Conservation (phyloP, 352 stramenopile genomes). For the Pythium apleroticum region DNA sequence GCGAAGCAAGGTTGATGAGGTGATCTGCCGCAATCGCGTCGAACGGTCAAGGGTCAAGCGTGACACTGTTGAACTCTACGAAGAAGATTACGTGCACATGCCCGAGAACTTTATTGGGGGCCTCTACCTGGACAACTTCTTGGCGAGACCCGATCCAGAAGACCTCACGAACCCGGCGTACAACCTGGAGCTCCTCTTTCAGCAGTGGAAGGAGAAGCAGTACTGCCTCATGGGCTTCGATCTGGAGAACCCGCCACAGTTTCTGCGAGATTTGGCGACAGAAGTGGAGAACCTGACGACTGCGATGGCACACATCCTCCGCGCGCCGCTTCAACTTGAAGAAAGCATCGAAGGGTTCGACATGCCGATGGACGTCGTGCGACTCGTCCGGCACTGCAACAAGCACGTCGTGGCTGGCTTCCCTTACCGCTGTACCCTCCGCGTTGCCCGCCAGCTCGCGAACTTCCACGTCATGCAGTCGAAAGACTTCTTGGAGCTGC, state of each 20-base stretch:
- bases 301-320: slow-evolving; percentile 69
- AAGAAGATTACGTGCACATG: slow-evolving; percentile 62
- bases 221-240: slow-evolving; percentile 58
- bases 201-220: slow-evolving; percentile 64
- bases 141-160: slow-evolving; percentile 67
- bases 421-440: slow-evolving; percentile 64
- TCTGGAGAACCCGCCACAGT: slow-evolving; percentile 56
- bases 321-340: slow-evolving; percentile 65
- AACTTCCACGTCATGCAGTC: slow-evolving; percentile 69
- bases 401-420: slow-evolving; percentile 67
- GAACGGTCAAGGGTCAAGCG: slow-evolving; percentile 75
- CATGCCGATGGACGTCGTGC: slow-evolving; percentile 73
- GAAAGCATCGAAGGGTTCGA: slow-evolving; percentile 63
- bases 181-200: slow-evolving; percentile 77
- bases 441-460: slow-evolving; percentile 58
- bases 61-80: slow-evolving; percentile 72
- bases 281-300: slow-evolving; percentile 72
- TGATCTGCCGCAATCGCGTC: slow-evolving; percentile 75
- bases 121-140: slow-evolving; percentile 73
- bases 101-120: slow-evolving; percentile 71
- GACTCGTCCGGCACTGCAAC: slow-evolving; percentile 76
- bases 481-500: slow-evolving; percentile 67
- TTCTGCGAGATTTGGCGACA: slow-evolving; percentile 45
- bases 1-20: slow-evolving; percentile 69
- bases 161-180: slow-evolving; percentile 75